phyloP scores from a whole-genome alignment of 345 rosid genomes.

The Schrenkiella parvula region DNA sequence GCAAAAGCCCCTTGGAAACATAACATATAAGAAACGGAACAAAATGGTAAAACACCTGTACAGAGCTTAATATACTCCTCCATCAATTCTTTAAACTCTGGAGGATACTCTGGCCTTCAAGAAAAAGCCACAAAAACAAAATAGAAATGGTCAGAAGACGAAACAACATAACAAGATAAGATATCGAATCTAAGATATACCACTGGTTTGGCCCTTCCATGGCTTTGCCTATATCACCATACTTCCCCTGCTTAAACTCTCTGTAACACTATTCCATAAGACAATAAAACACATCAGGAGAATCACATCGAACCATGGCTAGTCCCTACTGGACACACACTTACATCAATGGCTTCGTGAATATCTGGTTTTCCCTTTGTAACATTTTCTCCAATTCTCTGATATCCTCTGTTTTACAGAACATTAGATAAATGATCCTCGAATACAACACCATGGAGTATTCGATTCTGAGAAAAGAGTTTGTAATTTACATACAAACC shows the following conservation, averaged over 20 bases:
- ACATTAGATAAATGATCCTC: background rate
- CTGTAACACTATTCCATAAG: slow-evolving; percentile 49
- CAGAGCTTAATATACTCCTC: slow-evolving; percentile 70
- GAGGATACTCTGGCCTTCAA: slow-evolving; percentile 67
- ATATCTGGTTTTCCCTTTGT: slow-evolving; percentile 78
- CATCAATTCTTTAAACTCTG: slow-evolving; percentile 49
- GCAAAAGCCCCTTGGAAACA: background rate
- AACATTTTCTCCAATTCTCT: slow-evolving; percentile 72
- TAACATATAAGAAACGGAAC: background rate
- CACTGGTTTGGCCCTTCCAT: slow-evolving; percentile 87
- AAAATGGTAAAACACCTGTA: slow-evolving; percentile 44
- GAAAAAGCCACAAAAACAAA: background rate
- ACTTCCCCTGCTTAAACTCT: slow-evolving; percentile 64
- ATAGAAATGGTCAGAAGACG: background rate
- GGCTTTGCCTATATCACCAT: slow-evolving; percentile 60
- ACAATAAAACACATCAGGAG: background rate
- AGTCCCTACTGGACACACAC: slow-evolving; percentile 3
- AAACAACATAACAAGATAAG: background rate
- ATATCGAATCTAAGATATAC: slow-evolving; percentile 35
- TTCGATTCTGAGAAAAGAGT: background rate
- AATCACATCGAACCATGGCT: background rate
- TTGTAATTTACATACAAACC: slow-evolving; percentile 32
- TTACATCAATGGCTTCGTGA: slow-evolving; percentile 85
- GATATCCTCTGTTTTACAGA: slow-evolving; percentile 70
- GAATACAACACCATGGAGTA: background rate